Evolutionary conservation across 2,329 filamentous ascomycete species (phyloP).

Genomic region (Aspergillus sp.): DNA sequence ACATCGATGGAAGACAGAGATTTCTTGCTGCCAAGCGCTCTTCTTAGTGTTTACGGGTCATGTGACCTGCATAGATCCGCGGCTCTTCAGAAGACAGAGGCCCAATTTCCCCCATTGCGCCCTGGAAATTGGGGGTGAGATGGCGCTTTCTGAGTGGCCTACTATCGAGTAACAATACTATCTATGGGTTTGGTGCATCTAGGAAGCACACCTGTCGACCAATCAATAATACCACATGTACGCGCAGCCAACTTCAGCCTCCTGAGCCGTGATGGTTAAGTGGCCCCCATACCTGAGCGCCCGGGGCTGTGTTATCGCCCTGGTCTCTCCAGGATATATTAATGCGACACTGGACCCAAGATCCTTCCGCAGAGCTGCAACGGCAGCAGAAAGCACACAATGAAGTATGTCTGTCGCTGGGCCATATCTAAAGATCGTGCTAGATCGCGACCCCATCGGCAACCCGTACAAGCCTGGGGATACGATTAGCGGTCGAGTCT

Average conservation of each 20-base stretch:
- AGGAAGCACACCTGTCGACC: no score
- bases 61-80: not conserved
- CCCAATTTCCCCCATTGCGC: not conserved
- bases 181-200: no score
- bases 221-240: not conserved
- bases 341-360: not conserved
- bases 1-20: not conserved
- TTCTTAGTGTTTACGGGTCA: not conserved
- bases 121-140: not conserved
- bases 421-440: not conserved
- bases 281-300: not conserved
- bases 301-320: not conserved
- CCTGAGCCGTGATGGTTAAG: no score
- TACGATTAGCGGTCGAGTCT: not conserved
- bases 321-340: not conserved
- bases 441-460: not conserved
- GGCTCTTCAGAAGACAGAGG: not conserved
- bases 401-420: not conserved
- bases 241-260: not conserved
- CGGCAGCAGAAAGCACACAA: not conserved
- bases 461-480: conserved; percentile 1
- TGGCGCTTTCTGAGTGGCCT: no score
- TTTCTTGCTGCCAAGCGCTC: not conserved
- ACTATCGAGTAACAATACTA: no score
- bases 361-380: not conserved